phyloP scores from a whole-genome alignment of 306 rosid genomes.

The Rosa chinensis region DNA sequence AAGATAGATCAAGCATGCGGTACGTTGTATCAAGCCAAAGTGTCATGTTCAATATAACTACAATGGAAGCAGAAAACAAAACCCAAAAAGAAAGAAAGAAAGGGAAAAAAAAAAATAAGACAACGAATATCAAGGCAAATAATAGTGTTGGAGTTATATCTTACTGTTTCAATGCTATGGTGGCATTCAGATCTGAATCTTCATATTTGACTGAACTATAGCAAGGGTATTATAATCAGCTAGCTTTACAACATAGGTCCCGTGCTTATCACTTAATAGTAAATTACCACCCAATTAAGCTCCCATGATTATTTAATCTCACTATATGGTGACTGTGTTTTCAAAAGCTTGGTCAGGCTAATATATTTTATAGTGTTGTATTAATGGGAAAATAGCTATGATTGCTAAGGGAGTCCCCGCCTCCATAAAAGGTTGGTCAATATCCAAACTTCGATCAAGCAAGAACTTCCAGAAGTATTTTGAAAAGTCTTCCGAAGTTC shows the following conservation, averaged over 20 bases:
- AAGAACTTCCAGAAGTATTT: conserved; percentile 34
- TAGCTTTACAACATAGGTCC: neutral
- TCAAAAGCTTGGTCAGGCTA: conserved; percentile 21
- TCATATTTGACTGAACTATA: neutral
- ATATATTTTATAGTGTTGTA: neutral
- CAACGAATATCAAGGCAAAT: neutral
- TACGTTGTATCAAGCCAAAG: conserved; percentile 22
- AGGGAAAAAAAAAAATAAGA: neutral
- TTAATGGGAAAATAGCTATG: neutral
- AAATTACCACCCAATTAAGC: neutral
- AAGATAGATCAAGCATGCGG: conserved; percentile 21
- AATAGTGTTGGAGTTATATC: neutral
- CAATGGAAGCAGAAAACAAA: neutral
- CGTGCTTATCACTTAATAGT: neutral
- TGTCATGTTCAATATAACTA: neutral
- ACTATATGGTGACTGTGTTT: neutral
- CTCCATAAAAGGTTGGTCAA: conserved; percentile 1
- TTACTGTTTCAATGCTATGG: neutral
- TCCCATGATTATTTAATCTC: neutral
- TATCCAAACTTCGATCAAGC: neutral
- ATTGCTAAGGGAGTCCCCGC: neutral
- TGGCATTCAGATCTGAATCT: neutral
- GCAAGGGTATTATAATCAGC: neutral
- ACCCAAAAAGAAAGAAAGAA: neutral
- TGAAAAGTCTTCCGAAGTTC: conserved; percentile 26